These are phyloP conservation scores for Tulasnella sp. DNA, from an alignment of 768 basidiomycete genomes.

Conservation along the genomic window DNA sequence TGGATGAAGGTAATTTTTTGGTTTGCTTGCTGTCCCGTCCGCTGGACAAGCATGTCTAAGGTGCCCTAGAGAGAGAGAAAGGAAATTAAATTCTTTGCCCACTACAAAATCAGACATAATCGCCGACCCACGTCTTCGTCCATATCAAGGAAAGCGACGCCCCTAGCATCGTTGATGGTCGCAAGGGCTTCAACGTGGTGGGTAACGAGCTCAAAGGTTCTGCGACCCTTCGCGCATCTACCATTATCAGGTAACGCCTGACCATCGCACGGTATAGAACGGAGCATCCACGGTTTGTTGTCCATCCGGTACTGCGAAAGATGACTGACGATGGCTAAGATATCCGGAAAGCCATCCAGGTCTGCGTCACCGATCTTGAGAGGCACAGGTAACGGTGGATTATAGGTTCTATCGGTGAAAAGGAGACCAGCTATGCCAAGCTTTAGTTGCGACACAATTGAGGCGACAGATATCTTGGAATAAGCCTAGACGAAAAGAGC, in stretches of 20 bases:
- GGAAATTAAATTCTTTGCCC: background rate
- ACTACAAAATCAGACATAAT: background rate
- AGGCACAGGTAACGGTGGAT: constrained; percentile 59
- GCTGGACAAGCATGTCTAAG: constrained; percentile 83
- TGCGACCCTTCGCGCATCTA: constrained; percentile 30
- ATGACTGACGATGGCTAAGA: constrained; percentile 42
- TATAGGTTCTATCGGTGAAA: constrained; percentile 53
- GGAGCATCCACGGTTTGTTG: constrained; percentile 45
- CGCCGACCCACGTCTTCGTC: constrained; percentile 76
- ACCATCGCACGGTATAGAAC: constrained; percentile 48
- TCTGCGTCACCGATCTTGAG: constrained; percentile 82
- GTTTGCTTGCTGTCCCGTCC: constrained; percentile 48
- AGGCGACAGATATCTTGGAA: background rate
- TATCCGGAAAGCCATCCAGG: constrained; percentile 88
- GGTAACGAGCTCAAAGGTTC: constrained; percentile 50
- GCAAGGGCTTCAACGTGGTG: constrained; percentile 50
- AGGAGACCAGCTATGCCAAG: constrained; percentile 36
- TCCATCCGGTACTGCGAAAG: constrained; percentile 8
- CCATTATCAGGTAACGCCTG: background rate
- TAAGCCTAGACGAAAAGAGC: background rate
- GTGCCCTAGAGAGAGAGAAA: constrained; percentile 46
- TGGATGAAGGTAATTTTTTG: constrained; percentile 60
- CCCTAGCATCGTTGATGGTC: constrained; percentile 63
- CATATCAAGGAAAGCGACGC: constrained; percentile 75
- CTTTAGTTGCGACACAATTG: background rate